Conservation (phyloP, 225 moss, liverwort and hornwort genomes). For the Neckera pumila region DNA sequence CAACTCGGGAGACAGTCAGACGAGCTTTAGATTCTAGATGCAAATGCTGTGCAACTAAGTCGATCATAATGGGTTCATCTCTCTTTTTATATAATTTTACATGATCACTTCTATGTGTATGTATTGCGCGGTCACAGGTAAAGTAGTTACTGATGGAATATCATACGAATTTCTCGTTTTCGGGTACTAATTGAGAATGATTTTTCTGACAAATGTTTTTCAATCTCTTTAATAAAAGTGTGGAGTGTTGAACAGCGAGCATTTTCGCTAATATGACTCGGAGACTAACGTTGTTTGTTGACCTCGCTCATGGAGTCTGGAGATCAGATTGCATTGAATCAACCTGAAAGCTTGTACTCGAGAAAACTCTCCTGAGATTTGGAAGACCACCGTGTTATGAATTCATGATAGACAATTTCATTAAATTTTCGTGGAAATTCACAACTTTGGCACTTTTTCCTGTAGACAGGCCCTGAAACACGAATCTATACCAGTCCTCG, state of each 20-base stretch:
- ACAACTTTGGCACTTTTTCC: neutral
- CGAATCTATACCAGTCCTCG: neutral
- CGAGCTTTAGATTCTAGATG: neutral
- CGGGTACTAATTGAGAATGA: neutral
- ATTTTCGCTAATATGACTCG: neutral
- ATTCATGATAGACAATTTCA: no score
- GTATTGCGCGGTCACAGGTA: no score
- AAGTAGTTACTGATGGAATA: neutral
- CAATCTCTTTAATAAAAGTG: neutral
- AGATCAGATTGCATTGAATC: neutral
- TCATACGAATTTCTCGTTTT: neutral
- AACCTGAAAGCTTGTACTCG: neutral
- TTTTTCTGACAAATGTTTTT: neutral
- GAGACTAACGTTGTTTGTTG: neutral
- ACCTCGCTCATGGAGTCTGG: neutral
- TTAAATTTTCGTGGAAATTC: neutral
- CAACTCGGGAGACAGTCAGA: neutral
- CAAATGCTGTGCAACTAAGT: neutral
- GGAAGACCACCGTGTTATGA: no score
- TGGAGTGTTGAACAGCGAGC: neutral
- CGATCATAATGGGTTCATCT: neutral
- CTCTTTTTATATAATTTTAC: neutral
- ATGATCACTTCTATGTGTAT: no score
- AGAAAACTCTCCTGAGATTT: neutral
- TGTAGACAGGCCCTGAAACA: neutral